phyloP scores from a whole-genome alignment of 225 moss, liverwort and hornwort species.

The Ulota crispa region DNA sequence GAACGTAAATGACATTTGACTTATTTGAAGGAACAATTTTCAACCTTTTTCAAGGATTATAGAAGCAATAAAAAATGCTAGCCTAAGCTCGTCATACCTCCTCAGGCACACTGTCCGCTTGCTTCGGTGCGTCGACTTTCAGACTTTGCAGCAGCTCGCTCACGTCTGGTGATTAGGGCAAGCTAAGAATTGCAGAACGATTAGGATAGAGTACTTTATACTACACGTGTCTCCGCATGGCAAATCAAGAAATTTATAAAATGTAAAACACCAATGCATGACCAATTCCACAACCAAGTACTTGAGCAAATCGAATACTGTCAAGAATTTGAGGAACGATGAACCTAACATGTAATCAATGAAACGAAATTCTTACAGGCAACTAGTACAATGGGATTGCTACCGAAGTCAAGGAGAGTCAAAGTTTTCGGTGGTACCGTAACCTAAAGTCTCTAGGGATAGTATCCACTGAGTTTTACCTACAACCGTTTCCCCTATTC shows the following conservation, averaged over 20 bases:
- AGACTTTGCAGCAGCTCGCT: conserved; percentile 98
- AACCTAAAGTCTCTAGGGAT: neutral
- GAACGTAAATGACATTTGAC: neutral
- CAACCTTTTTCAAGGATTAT: neutral
- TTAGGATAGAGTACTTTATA: neutral
- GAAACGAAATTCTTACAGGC: neutral
- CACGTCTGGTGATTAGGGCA: conserved; percentile 67
- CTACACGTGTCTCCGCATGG: neutral
- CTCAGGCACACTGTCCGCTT: conserved; percentile 49
- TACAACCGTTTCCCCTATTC: neutral
- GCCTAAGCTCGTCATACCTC: conserved; percentile 55
- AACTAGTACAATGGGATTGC: neutral
- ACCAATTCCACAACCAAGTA: neutral
- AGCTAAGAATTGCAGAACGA: conserved; percentile 38
- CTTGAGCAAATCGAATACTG: neutral
- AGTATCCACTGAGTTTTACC: neutral
- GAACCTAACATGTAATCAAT: neutral
- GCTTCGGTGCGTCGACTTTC: conserved; percentile 68
- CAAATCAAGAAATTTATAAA: neutral
- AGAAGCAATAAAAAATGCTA: neutral
- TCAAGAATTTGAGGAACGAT: neutral
- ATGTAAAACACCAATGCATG: neutral
- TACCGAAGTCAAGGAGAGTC: neutral
- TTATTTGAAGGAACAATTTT: neutral
- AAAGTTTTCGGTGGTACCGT: neutral